phyloP scores from a whole-genome alignment of 768 basidiomycete genomes.

The Calvatia gigantea region DNA sequence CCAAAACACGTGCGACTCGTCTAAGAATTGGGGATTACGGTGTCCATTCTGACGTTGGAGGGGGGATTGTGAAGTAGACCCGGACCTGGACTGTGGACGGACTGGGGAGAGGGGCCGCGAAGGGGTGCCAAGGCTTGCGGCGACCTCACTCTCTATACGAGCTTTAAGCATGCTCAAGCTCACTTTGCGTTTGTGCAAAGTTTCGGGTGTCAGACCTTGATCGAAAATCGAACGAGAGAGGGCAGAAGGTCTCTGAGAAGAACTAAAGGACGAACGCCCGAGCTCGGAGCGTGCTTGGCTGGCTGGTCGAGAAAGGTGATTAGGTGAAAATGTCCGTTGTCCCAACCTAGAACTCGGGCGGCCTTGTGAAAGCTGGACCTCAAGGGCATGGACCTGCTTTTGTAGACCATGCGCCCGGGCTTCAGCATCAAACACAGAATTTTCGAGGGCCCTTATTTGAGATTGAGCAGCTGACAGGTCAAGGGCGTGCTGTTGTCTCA shows the following conservation, averaged over 20 bases:
- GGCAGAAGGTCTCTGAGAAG: constrained; percentile 36
- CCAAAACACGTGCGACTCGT: constrained; percentile 90
- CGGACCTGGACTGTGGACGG: constrained; percentile 31
- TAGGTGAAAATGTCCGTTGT: constrained; percentile 45
- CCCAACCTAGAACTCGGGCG: constrained; percentile 40
- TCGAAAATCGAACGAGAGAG: constrained; percentile 64
- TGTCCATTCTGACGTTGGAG: constrained; percentile 22
- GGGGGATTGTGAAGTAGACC: constrained; percentile 22
- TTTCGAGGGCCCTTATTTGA: constrained; percentile 74
- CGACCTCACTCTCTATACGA: constrained; percentile 80
- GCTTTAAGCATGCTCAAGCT: constrained; percentile 89
- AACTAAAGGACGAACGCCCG: constrained; percentile 34
- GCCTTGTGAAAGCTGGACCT: constrained; percentile 57
- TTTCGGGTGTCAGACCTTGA: constrained; percentile 67
- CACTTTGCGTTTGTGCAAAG: constrained; percentile 77
- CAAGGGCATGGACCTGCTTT: constrained; percentile 60
- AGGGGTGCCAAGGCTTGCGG: constrained; percentile 38
- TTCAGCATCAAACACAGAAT: constrained; percentile 68
- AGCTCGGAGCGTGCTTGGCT: constrained; percentile 35
- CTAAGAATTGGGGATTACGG: constrained; percentile 72
- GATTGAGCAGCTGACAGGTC: constrained; percentile 81
- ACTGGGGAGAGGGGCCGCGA: constrained; percentile 57
- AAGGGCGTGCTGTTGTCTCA: constrained; percentile 73
- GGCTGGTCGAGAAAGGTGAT: constrained; percentile 39
- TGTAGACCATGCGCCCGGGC: constrained; percentile 64